Conservation (phyloP, 2,329 filamentous ascomycete species). For the Colletotrichum sp. region DNA sequence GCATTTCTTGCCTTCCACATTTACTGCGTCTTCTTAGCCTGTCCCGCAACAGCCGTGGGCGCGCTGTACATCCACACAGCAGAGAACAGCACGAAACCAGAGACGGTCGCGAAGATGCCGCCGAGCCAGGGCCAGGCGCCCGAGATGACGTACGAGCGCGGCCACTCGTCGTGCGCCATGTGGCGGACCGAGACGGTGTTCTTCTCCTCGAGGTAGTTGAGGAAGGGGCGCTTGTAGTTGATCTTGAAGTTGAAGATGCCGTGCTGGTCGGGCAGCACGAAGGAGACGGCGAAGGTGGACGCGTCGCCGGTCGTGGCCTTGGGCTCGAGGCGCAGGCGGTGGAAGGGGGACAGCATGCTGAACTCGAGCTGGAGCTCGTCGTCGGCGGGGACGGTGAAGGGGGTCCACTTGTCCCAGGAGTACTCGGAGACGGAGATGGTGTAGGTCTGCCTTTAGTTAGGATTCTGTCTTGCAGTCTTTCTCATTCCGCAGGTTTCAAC, state of each 20-base stretch:
- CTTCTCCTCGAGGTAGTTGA: conserved; percentile 92
- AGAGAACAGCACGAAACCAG: conserved; percentile 85
- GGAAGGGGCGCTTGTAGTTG: conserved; percentile 95
- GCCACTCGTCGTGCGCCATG: conserved; percentile 97
- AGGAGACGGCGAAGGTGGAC: conserved; percentile 75
- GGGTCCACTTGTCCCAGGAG: conserved; percentile 72
- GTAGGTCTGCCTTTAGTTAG: conserved; percentile 66
- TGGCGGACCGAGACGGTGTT: conserved; percentile 92
- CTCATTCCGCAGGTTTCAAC: conserved; percentile 41
- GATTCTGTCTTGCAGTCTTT: neutral
- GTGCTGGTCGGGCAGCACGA: conserved; percentile 93
- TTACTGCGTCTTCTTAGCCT: conserved; percentile 54
- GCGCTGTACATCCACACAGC: conserved; percentile 82
- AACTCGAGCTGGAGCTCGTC: conserved; percentile 94
- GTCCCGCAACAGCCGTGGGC: conserved; percentile 40
- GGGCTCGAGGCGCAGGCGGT: conserved; percentile 77
- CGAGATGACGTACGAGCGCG: conserved; percentile 86
- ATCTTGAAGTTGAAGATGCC: conserved; percentile 98
- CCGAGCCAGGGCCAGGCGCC: conserved; percentile 95
- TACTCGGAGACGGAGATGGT: conserved; percentile 90
- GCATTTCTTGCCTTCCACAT: neutral
- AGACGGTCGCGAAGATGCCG: conserved; percentile 83
- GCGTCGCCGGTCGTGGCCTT: conserved; percentile 65
- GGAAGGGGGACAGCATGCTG: conserved; percentile 97
- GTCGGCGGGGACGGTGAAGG: conserved; percentile 71